Percentiles rank a stretch among this genome's conserved stretches.
phyloP scores from a whole-genome alignment of 1,139 yeast species.

The Zygosaccharomyces pseudobailii region DNA sequence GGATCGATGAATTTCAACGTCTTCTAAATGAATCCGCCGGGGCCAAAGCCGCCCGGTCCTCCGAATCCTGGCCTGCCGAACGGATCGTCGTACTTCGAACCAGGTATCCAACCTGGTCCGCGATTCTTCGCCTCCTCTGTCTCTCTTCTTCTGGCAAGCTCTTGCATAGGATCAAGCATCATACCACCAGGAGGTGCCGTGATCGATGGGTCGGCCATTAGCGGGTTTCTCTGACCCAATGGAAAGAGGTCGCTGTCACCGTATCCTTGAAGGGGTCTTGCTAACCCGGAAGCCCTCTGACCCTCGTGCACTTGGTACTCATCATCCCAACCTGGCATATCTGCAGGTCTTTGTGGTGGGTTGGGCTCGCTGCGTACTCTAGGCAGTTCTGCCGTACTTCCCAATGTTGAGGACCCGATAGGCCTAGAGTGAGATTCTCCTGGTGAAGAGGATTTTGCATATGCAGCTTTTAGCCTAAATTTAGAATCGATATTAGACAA shows the following conservation, averaged over 20 bases:
- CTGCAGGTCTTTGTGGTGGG: constrained; percentile 33
- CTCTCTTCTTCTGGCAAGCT: constrained; percentile 14
- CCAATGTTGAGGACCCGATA: background rate
- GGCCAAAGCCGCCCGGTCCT: constrained; percentile 13
- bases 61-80: constrained; percentile 26
- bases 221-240: constrained; percentile 35
- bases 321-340: constrained; percentile 56
- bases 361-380: constrained; percentile 20
- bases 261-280: constrained; percentile 19
- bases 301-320: constrained; percentile 42
- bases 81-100: constrained; percentile 39
- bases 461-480: background rate
- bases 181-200: constrained; percentile 35
- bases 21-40: constrained; percentile 15
- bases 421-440: background rate
- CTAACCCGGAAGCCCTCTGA: constrained; percentile 1
- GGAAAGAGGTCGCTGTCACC: constrained; percentile 42
- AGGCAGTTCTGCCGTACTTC: background rate
- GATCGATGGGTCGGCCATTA: constrained; percentile 21
- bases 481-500: background rate
- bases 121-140: constrained; percentile 19
- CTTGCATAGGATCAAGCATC: constrained; percentile 34
- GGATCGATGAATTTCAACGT: constrained; percentile 1
- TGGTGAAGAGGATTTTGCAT: background rate
- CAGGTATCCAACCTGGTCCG: constrained; percentile 38